Conservation (phyloP, 371 early-diverging fungal genomes). For the Circinella minor region DNA sequence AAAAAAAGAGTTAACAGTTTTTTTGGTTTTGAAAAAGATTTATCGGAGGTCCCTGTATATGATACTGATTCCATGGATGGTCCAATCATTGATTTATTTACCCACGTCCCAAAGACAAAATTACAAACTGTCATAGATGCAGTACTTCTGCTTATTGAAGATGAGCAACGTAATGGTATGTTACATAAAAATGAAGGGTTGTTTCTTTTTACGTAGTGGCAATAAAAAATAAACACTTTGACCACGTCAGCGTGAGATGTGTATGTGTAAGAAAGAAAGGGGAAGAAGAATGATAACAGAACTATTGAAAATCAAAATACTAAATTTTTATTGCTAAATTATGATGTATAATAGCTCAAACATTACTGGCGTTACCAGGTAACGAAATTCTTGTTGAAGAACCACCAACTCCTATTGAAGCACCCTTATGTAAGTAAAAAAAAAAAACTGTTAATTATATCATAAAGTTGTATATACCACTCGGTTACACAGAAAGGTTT, state of each 20-base stretch:
- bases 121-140: conserved; percentile 58
- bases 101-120: conserved; percentile 14
- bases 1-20: too few relatives aligned
- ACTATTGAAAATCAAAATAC: background rate
- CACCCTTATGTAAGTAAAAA: background rate
- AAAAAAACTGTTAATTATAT: too few relatives aligned
- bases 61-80: background rate
- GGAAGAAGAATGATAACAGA: too few relatives aligned
- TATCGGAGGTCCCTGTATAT: background rate
- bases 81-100: background rate
- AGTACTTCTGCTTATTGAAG: conserved; percentile 49
- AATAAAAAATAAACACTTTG: too few relatives aligned
- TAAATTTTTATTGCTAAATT: background rate
- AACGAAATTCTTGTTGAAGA: conserved; percentile 11
- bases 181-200: too few relatives aligned
- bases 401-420: conserved; percentile 12
- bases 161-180: conserved; percentile 38
- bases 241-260: too few relatives aligned
- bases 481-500: too few relatives aligned
- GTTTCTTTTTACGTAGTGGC: too few relatives aligned
- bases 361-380: conserved; percentile 23
- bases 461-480: background rate
- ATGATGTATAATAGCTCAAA: conserved; percentile 12
- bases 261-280: too few relatives aligned
- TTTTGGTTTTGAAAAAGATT: too few relatives aligned